Evolutionary conservation across 2,329 filamentous ascomycete genomes (phyloP).

Genomic region (Colletotrichum sp.): DNA sequence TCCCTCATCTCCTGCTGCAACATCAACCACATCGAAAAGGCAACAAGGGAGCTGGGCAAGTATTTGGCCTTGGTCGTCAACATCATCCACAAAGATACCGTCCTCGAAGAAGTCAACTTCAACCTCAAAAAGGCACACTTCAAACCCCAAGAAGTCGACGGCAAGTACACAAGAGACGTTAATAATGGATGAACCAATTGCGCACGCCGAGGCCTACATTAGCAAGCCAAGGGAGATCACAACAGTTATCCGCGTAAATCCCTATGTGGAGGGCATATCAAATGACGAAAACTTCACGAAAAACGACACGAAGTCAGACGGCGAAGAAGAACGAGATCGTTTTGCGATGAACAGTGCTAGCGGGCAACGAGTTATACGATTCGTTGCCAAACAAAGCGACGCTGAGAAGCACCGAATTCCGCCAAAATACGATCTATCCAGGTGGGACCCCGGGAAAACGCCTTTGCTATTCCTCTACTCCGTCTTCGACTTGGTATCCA

Average conservation of each 20-base stretch:
- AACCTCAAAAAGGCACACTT: not conserved
- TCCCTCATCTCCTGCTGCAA: not conserved
- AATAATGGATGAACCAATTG: not conserved
- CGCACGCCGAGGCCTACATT: not conserved
- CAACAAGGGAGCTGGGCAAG: not conserved
- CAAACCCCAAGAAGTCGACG: not conserved
- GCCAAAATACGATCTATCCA: not conserved
- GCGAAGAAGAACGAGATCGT: not conserved
- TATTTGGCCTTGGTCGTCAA: not conserved
- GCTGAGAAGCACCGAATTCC: not conserved
- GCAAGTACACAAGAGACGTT: not conserved
- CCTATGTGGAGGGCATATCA: not conserved
- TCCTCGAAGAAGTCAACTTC: not conserved
- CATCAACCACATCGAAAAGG: not conserved
- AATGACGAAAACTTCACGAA: rapidly evolving
- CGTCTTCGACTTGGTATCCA: not conserved
- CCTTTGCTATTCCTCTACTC: not conserved
- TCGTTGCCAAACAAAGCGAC: not conserved
- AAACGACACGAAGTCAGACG: not conserved
- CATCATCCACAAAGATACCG: not conserved
- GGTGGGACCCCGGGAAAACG: not conserved
- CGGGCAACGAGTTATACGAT: not conserved
- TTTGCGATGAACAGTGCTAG: not conserved
- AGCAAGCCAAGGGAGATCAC: not conserved
- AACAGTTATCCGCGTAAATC: not conserved